phyloP scores from a whole-genome alignment of 768 basidiomycete genomes.

The Boletales sp. region DNA sequence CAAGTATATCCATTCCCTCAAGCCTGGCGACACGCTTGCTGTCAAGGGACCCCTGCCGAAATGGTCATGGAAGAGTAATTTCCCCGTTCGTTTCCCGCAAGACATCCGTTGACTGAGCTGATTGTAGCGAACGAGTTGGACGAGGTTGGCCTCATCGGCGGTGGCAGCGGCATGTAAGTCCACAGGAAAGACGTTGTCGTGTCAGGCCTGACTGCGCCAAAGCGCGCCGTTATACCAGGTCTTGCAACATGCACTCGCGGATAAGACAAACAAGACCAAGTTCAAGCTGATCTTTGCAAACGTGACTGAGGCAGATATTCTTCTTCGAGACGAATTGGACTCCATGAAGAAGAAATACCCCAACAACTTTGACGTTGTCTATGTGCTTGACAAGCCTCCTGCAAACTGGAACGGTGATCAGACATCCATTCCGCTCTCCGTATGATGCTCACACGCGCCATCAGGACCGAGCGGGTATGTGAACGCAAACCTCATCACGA shows the following conservation, averaged over 20 bases:
- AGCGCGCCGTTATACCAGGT: conserved; percentile 87
- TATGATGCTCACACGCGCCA: conserved; percentile 7
- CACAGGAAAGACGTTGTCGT: neutral
- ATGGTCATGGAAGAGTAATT: conserved; percentile 76
- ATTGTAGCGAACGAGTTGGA: conserved; percentile 79
- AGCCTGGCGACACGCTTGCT: conserved; percentile 75
- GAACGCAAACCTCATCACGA: conserved; percentile 64
- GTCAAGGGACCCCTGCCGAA: conserved; percentile 93
- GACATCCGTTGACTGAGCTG: neutral
- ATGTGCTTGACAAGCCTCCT: conserved; percentile 77
- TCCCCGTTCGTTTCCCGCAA: neutral
- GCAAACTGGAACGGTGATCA: conserved; percentile 54
- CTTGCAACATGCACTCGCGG: conserved; percentile 66
- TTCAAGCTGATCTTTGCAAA: conserved; percentile 93
- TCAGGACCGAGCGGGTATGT: conserved; percentile 73
- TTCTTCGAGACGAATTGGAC: conserved; percentile 77
- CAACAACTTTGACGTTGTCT: conserved; percentile 74
- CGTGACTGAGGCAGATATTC: conserved; percentile 85
- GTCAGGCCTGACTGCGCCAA: conserved; percentile 4
- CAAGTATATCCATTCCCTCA: conserved; percentile 75
- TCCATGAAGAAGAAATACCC: conserved; percentile 64
- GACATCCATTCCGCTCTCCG: neutral
- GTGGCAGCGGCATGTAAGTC: conserved; percentile 87
- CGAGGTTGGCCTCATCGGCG: conserved; percentile 84
- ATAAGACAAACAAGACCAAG: conserved; percentile 84